These are phyloP conservation scores for Cryphonectria radicalis DNA, from an alignment of 2,329 filamentous ascomycete species.

Conservation along the genomic window DNA sequence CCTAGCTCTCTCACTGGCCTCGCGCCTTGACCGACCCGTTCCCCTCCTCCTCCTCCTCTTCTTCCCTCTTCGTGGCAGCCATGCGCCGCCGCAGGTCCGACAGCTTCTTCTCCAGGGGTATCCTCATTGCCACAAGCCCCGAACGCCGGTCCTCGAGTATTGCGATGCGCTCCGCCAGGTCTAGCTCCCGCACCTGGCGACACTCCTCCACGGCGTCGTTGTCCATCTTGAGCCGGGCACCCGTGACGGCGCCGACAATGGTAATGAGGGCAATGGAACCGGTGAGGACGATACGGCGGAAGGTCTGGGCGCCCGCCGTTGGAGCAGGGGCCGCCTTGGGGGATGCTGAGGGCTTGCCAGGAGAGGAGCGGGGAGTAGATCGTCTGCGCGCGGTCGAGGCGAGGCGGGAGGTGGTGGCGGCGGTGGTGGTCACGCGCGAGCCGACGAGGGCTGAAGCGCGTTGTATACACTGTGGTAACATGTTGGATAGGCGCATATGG, in stretches of 20 bases:
- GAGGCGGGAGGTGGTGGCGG: conserved; percentile 7
- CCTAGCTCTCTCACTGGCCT: not conserved
- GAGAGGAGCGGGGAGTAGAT: not conserved
- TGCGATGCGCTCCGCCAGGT: conserved; percentile 37
- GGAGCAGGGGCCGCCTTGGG: not conserved
- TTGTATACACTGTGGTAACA: not conserved
- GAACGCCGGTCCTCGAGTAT: conserved; percentile 37
- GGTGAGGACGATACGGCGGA: conserved; percentile 34
- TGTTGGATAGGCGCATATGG: not conserved
- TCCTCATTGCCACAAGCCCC: conserved; percentile 34
- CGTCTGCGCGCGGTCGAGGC: not conserved
- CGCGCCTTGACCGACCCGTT: not conserved
- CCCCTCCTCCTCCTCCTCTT: conserved; percentile 13
- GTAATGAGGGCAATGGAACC: conserved; percentile 37
- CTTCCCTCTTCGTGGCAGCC: conserved; percentile 22
- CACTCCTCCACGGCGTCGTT: conserved; percentile 22
- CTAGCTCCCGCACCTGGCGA: conserved; percentile 35
- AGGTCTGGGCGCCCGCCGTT: conserved; percentile 20
- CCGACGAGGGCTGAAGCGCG: not conserved
- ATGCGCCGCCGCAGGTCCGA: conserved; percentile 36
- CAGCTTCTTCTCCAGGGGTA: conserved; percentile 39
- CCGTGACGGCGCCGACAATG: conserved; percentile 39
- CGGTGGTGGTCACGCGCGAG: not conserved
- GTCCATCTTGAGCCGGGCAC: conserved; percentile 40
- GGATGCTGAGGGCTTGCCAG: not conserved